Base-by-base conservation (phyloP, 345 rosid genomes). In the Crucihimalaya himalaica region DNA sequence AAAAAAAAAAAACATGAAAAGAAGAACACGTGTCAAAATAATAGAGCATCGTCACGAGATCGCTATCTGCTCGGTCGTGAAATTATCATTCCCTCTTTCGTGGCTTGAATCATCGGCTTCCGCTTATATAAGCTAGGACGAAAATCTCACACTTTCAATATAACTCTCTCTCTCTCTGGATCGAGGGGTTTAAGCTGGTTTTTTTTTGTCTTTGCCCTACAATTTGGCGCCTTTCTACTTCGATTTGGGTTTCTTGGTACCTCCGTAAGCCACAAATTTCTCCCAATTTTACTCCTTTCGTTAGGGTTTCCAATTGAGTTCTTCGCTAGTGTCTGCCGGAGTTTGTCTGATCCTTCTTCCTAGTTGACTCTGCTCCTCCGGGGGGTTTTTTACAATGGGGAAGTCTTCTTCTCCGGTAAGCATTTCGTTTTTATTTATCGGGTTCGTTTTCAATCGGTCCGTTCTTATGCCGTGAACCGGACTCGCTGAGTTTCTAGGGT, bases 181-280 rank as follows among this genome's bases (percentile, higher is more conserved):
- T 76, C 79, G 65, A 42, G 55, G 55, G 79, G 79, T 53, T 76
- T 45, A 69, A 76, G 67, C 72, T 43, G 72, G 80, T 63, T 70
- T 46, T 10, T 42, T n/a, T n/a, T 43, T n/a, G 55, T 55, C 66
- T 29, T 13, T 56, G 16, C 66, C 53, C 21, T 63, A 37, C 1
- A 63, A 5, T 70, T 71, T 63, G 63, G 71, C 75, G 75, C 75
- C 75, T 63, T 70, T 31, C 37, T 1, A 35, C 65, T 70, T 70
- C 71, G 42, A 32, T 70, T 75, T 1, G 35, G 34, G 28, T 52
- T 51, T 45, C 61, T 64, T 71, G 60, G 20, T 48, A 0, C 40
- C 70, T 71, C 67, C 71, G 21, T n/a, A 8, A 20, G 3, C 55
- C 68, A 4, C 20, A 1, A 27, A 47, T 6, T 18, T 29, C 61